Conservation (phyloP, 139 green algal species). For the Microglena sp. region DNA sequence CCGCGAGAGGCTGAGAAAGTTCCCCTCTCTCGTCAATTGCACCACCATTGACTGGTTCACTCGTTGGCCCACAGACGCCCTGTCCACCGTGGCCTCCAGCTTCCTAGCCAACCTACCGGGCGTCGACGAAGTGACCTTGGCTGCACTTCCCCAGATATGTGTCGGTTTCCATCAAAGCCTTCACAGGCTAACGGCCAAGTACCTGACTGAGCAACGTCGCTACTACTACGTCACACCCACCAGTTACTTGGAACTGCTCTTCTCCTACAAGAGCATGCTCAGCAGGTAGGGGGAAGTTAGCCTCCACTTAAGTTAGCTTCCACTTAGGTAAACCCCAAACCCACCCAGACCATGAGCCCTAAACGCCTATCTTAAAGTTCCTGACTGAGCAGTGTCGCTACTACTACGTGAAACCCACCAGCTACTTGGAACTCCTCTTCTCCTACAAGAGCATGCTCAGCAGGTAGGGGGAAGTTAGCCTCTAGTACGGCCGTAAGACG, state of each 20-base stretch:
- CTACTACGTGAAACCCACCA: constrained; percentile 72
- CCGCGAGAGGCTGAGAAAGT: constrained; percentile 61
- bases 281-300: too few species aligned
- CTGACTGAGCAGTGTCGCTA: constrained; percentile 45
- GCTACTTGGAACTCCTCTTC: constrained; percentile 67
- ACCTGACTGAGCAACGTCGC: constrained; percentile 33
- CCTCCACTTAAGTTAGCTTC: too few species aligned
- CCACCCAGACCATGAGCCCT: too few species aligned
- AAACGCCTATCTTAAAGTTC: too few species aligned
- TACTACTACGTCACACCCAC: constrained; percentile 75
- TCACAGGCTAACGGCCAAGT: constrained; percentile 11
- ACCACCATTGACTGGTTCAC: constrained; percentile 71
- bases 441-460: constrained; percentile 56
- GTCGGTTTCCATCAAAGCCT: constrained; percentile 62
- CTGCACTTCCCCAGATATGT: constrained; percentile 41
- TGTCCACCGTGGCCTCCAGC: constrained; percentile 35
- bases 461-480: too few species aligned
- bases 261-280: constrained; percentile 56
- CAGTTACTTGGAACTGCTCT: constrained; percentile 71
- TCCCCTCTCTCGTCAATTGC: constrained; percentile 73
- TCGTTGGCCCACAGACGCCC: constrained; percentile 38
- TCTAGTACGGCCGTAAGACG: too few species aligned
- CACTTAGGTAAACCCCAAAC: too few species aligned
- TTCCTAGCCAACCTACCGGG: constrained; percentile 33
- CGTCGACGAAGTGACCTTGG: constrained; percentile 19